phyloP scores from a whole-genome alignment of 202 grass and related monocot genomes.

The Musa balbisiana region DNA sequence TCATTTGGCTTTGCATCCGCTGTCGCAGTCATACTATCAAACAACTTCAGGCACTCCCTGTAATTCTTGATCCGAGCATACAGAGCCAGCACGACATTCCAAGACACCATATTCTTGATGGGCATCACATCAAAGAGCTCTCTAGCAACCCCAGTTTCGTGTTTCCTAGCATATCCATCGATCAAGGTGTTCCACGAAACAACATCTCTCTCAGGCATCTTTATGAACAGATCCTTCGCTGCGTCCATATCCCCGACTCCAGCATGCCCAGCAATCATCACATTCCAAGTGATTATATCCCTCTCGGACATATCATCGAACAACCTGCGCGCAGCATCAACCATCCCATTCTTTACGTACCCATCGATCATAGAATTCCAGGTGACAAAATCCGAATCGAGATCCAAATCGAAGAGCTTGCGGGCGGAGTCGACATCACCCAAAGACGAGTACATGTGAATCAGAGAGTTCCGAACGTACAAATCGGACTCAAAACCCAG shows the following conservation, averaged over 20 bases:
- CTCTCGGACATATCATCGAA: constrained; percentile 22
- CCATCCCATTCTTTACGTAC: constrained; percentile 16
- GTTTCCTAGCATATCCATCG: constrained; percentile 41
- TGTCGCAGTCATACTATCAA: constrained; percentile 32
- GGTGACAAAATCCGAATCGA: constrained; percentile 37
- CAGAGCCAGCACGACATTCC: constrained; percentile 62
- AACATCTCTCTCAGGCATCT: constrained; percentile 18
- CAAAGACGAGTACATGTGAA: constrained; percentile 14
- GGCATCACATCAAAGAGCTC: constrained; percentile 62
- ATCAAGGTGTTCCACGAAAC: constrained; percentile 50
- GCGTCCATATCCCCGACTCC: constrained; percentile 17
- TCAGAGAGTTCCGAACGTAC: constrained; percentile 40
- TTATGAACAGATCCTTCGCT: constrained; percentile 10
- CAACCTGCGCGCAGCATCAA: constrained; percentile 6
- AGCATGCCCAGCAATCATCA: constrained; percentile 17
- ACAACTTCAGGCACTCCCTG: constrained; percentile 37
- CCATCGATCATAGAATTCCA: constrained; percentile 36
- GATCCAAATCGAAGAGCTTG: constrained; percentile 24
- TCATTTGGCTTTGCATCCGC: constrained; percentile 37
- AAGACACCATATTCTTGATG: constrained; percentile 44
- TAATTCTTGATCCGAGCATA: constrained; percentile 43
- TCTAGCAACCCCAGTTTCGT: constrained; percentile 21
- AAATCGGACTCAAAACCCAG: constrained; percentile 29
- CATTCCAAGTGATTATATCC: constrained; percentile 22
- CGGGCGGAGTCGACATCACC: constrained; percentile 24